Evolutionary conservation across 2,329 filamentous ascomycete species (phyloP), one percentile per base, ranked within the genome.

Genomic region (Colletotrichum spinosum): DNA sequence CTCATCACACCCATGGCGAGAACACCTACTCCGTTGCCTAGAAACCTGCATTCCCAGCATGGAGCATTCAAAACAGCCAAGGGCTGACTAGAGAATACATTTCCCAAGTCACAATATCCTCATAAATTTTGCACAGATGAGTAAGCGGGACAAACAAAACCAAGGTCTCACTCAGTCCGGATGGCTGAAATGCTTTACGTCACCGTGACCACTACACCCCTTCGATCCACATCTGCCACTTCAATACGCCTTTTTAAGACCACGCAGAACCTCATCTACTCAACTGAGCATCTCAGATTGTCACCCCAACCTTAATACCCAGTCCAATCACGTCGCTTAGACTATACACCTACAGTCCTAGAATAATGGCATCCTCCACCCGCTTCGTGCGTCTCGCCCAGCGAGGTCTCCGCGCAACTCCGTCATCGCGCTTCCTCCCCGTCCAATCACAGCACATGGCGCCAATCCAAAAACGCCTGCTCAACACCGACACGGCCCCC

Each of bases 401-500:
- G 17, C 62, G 51, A 9, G 46, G n/a, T 6, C 48, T 48, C 6
- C 58, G 13, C 17, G 33, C 44, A 2, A 13, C 62, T 13, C 49
- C 58, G 8, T 34, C 56, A 35, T 9, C 10, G 10, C 50, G 35
- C 12, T 6, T 41, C 11, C 10, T 38, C n/a, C 6, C 41, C 15
- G 5, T 9, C 34, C 58, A 55, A 17, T 42, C 35, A 13, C 48
- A 37, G 13, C 10, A 25, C 3, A 25, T 39, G 3, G 39, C 54
- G 39, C 33, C 38, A 8, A 12, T 8, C 6, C 61, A 51, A 12
- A 65, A 44, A 9, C 76, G 77, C 48, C 72, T 73, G 59, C 68
- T 80, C 55, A 78, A 80, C 70, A 80, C 76, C 17, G 74, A 78
- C 35, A 75, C 75, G 2, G 78, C 78, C 1, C 78, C 78, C 0